Conservation (phyloP, 257 asterid genomes). For the Salvia splendens region DNA sequence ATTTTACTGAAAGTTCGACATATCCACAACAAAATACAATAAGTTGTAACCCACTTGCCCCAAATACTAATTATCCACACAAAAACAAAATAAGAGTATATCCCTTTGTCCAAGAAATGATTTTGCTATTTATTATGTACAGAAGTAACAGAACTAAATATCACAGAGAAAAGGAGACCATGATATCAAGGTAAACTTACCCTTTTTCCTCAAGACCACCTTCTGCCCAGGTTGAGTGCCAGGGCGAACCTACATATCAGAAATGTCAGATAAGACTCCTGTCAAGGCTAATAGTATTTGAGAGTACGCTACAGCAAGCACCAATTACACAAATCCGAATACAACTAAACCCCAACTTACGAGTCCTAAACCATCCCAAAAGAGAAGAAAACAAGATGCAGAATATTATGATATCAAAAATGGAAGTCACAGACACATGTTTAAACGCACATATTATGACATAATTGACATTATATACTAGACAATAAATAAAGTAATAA, state of each 20-base stretch:
- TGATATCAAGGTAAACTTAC: conserved; percentile 39
- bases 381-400: not conserved
- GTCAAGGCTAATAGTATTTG: not conserved
- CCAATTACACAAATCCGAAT: conserved; percentile 1
- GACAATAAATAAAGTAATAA: conserved; percentile 4
- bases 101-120: conserved; percentile 3
- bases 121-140: conserved; percentile 1
- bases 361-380: not conserved
- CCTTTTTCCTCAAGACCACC: conserved; percentile 80
- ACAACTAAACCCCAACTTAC: conserved; percentile 15
- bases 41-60: not conserved
- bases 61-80: not conserved
- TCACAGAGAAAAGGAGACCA: conserved; percentile 16
- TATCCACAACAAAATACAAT: not conserved
- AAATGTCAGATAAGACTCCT: conserved; percentile 21
- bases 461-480: conserved; percentile 13
- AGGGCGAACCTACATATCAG: conserved; percentile 67
- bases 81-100: not conserved
- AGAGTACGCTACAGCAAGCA: conserved; percentile 14
- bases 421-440: conserved; percentile 1
- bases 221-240: conserved; percentile 96
- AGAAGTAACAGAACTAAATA: conserved; percentile 14
- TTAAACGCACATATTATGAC: not conserved
- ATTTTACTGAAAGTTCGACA: not conserved
- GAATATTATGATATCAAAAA: conserved; percentile 6